Evolutionary conservation across 2,329 filamentous ascomycete species (phyloP), one percentile per base, ranked within the genome.

Genomic region (Emydomyces testavorans): DNA sequence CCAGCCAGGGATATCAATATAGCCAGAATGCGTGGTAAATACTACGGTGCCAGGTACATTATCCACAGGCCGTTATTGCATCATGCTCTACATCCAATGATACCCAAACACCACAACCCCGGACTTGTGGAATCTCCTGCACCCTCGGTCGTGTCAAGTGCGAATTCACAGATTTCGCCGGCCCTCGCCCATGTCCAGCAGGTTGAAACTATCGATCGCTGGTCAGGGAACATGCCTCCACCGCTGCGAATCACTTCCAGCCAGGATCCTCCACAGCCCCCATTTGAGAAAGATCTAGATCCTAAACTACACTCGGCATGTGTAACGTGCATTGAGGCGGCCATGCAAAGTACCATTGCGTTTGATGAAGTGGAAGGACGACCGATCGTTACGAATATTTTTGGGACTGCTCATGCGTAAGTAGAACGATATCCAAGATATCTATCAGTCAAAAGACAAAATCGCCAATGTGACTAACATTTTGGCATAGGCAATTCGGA

Each of bases 321-420:
- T 11, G 65, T 65, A 41, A 72, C 63, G 26, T 87, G 83, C 50
- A 76, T 92, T 48, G 71, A 79, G 36, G 85, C 87, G 5, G 78
- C 94, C 1, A 79, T 94, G 46, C 74, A 83, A 60, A 95, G 90
- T 62, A 96, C 90, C 0, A 76, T 79, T 47, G 86, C 88, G 0
- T 94, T 96, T 61, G 78, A 84, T 61, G 73, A 73, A 1, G 71
- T 77, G 13, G 66, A 63, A 21, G 69, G 76, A 52, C 78, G 87
- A 24, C 78, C 85, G 6, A 82, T 95, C 44, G 81, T 96, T 48
- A 96, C 90, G n/a, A 96, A 95, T 58, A 82, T 94, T 20, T 94
- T 94, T 66, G 89, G 90, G 45, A 96, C 90, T 15, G 84, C 88
- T 53, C 90, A 95, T 73, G 89, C 90, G 85, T 94, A 84, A 78